Evolutionary conservation across 192 early-diverging fungal species (phyloP).

Genomic region (Backusella morwellensis): DNA sequence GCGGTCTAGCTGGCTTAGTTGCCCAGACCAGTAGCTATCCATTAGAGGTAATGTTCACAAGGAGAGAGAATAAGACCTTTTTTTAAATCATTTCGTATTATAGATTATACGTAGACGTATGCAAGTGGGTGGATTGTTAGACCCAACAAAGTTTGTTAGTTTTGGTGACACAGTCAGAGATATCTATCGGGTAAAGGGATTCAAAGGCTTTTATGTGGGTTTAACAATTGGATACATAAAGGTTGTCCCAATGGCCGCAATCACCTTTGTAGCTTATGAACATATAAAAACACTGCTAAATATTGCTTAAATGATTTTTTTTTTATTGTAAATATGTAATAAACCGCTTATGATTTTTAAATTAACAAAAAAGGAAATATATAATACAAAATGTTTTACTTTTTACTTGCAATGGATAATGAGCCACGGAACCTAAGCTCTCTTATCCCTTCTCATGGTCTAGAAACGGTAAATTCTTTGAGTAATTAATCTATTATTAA

Average conservation of each 20-base stretch:
- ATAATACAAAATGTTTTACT: background rate
- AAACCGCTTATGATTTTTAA: background rate
- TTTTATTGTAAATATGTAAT: background rate
- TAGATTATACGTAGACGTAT: slow-evolving; percentile 79
- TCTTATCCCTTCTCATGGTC: no score
- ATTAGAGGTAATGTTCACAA: slow-evolving; percentile 53
- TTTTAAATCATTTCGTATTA: background rate
- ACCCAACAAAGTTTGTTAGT: slow-evolving; percentile 50
- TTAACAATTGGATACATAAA: slow-evolving; percentile 96
- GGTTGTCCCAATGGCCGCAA: slow-evolving; percentile 90
- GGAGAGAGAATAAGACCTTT: no score
- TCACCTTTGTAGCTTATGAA: slow-evolving; percentile 87
- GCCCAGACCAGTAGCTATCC: slow-evolving; percentile 91
- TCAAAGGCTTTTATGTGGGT: slow-evolving; percentile 94
- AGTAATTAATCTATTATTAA: no score
- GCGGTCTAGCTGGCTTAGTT: slow-evolving; percentile 80
- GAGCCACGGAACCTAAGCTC: background rate
- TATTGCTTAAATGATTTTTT: slow-evolving; percentile 36
- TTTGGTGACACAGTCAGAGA: slow-evolving; percentile 55
- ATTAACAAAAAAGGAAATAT: background rate
- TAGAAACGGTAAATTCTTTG: no score
- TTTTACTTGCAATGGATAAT: background rate
- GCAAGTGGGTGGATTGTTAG: slow-evolving; percentile 72
- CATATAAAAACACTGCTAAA: slow-evolving; percentile 63
- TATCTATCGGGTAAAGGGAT: slow-evolving; percentile 67